These are phyloP conservation scores for Epithemia pelagica DNA, from an alignment of 108 stramenopile species.

Conservation along the genomic window DNA sequence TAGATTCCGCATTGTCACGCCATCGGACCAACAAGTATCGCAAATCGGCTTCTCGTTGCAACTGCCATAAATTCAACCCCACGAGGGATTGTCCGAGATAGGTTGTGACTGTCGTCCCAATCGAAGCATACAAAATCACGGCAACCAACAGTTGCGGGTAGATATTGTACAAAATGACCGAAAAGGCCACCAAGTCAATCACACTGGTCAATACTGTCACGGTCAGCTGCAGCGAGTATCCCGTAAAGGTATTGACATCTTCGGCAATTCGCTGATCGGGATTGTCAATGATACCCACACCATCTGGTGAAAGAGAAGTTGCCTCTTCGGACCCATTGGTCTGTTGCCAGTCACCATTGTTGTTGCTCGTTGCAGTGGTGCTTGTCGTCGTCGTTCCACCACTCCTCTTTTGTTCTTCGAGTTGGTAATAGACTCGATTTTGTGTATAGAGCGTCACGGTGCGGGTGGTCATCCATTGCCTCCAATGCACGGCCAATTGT, in stretches of 20 bases:
- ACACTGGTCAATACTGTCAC: slow-evolving; percentile 78
- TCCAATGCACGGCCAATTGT: slow-evolving; percentile 57
- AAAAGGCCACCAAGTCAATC: slow-evolving; percentile 89
- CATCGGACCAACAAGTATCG: slow-evolving; percentile 81
- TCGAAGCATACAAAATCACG: slow-evolving; percentile 73
- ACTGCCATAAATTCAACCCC: slow-evolving; percentile 73
- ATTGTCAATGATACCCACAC: slow-evolving; percentile 59
- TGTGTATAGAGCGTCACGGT: slow-evolving; percentile 60
- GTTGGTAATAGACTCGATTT: slow-evolving; percentile 74
- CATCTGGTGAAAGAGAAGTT: background rate
- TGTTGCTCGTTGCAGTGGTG: background rate
- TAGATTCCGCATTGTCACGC: slow-evolving; percentile 93
- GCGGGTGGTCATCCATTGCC: slow-evolving; percentile 78
- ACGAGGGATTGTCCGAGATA: slow-evolving; percentile 66
- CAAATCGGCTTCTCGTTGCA: slow-evolving; percentile 85
- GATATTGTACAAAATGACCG: slow-evolving; percentile 82
- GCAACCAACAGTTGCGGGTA: slow-evolving; percentile 86
- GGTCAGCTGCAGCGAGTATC: slow-evolving; percentile 79
- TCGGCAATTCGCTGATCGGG: slow-evolving; percentile 96
- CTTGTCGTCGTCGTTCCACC: background rate
- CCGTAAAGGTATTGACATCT: slow-evolving; percentile 88
- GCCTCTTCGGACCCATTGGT: background rate
- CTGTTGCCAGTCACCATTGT: background rate
- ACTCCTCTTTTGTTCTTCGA: slow-evolving; percentile 32
- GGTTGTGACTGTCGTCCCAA: slow-evolving; percentile 69